phyloP scores from a whole-genome alignment of 2,329 filamentous ascomycete genomes.

The Diaporthe velutina region DNA sequence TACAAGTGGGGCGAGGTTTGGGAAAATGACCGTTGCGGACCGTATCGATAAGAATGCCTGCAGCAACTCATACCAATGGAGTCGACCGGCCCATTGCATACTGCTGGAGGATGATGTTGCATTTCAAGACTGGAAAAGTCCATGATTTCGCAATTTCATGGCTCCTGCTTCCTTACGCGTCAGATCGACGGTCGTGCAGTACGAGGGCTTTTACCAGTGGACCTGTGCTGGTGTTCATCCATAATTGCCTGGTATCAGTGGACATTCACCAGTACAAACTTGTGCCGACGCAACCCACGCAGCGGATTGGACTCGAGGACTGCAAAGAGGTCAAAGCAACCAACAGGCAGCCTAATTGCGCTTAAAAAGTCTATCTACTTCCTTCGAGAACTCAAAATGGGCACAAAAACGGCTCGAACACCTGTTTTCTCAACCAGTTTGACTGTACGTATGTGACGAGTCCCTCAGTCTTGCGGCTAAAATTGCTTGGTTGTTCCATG shows the following conservation, averaged over 20 bases:
- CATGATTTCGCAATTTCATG: background rate
- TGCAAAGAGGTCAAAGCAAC: background rate
- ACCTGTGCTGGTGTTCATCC: background rate
- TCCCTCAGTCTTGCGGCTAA: background rate
- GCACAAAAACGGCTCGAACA: background rate
- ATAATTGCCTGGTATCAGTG: background rate
- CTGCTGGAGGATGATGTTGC: no score
- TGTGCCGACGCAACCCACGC: slow-evolving; percentile 17
- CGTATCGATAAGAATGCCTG: slow-evolving; percentile 28
- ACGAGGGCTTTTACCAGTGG: background rate
- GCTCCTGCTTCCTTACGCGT: background rate
- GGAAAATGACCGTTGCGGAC: slow-evolving; percentile 9
- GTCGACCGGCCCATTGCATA: background rate
- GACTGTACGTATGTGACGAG: background rate
- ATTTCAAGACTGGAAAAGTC: background rate
- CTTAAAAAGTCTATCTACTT: background rate
- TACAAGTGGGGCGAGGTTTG: slow-evolving; percentile 18
- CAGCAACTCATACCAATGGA: background rate
- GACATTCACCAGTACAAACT: background rate
- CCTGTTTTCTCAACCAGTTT: background rate
- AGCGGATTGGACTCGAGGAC: background rate
- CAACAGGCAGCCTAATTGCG: background rate
- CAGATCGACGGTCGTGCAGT: background rate
- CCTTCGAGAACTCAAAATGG: background rate
- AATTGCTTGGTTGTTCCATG: background rate